phyloP scores from a whole-genome alignment of 202 grass and related monocot genomes.

The Panicum hallii region DNA sequence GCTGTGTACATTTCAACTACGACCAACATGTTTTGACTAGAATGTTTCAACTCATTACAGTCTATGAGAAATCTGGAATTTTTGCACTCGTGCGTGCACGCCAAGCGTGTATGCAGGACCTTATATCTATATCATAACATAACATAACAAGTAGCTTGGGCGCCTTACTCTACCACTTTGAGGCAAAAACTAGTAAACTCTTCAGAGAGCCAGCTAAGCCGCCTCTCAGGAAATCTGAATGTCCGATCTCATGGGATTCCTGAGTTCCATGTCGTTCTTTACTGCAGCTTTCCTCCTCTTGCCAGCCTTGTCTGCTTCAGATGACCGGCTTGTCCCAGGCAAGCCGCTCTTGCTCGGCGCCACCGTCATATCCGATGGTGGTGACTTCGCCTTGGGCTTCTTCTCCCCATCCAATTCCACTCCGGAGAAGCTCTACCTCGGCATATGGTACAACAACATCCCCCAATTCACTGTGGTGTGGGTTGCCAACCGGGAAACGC shows the following conservation, averaged over 20 bases:
- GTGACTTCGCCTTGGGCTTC: constrained; percentile 49
- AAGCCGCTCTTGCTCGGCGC: constrained; percentile 20
- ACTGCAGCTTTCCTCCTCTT: neutral
- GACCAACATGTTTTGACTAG: neutral
- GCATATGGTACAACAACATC: constrained; percentile 48
- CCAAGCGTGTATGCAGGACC: neutral
- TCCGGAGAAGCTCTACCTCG: constrained; percentile 22
- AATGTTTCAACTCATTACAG: neutral
- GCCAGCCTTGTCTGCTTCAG: neutral
- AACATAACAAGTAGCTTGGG: too few species aligned
- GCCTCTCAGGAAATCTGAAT: too few species aligned
- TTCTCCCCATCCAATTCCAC: constrained; percentile 42
- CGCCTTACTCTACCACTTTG: neutral
- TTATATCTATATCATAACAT: too few species aligned
- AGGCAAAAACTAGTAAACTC: neutral
- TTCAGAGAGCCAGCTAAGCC: neutral
- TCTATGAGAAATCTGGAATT: neutral
- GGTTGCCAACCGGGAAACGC: constrained; percentile 35
- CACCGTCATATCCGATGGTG: constrained; percentile 32
- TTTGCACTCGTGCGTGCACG: neutral
- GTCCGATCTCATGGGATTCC: neutral
- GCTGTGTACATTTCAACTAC: neutral
- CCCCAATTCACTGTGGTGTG: constrained; percentile 38
- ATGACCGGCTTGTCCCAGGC: constrained; percentile 36
- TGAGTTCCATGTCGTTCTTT: neutral